Base-by-base conservation (phyloP, 2,329 filamentous ascomycete species). In the Lachnellula occidentalis region DNA sequence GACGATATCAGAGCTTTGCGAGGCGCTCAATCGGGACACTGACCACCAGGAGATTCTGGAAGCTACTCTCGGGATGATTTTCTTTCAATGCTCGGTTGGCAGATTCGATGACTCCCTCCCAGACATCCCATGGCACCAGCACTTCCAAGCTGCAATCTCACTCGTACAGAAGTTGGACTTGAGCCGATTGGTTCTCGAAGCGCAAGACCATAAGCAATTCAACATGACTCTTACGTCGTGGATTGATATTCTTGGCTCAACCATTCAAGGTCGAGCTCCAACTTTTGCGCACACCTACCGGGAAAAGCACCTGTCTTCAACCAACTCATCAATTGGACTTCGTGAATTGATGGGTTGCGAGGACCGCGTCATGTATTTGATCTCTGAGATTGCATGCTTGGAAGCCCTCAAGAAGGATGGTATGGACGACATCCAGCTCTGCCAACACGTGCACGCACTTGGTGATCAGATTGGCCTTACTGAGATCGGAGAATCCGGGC, bases 341-440 rank as follows among this genome's bases (percentile, higher is more conserved):
- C 85, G 87, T 51, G 91, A 95, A 75, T 81, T 97, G 50, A 97
- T 97, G 92, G 94, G 94, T 63, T 97, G 94, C 71, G 92, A 97
- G 61, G 94, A 99, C 73, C 85, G 86, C 21, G 88, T 97, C 73
- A 96, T 99, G 91, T 97, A 96, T 72, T 79, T 97, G 65, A 95
- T 99, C 70, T 95, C 91, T 2, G 94, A 99, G 74, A 96, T 97
- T 65, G 90, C 92, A 52, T 97, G 94, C 72, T 83, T 99, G 51
- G 94, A 97, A 71, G 88, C 89, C 3, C 82, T 96, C 60, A 95
- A 94, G 77, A 75, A 78, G 39, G 83, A 88, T 57, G 88, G 88
- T 64, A 90, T 94, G 75, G 88, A 95, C 63, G 86, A 94, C 67
- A 85, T 94, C 61, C 83, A 85, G 49, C 83, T 97, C 45, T 96